Evolutionary conservation across 2,329 filamentous ascomycete species (phyloP), one percentile per base, ranked within the genome.

Genomic region (Cordyceps militaris): DNA sequence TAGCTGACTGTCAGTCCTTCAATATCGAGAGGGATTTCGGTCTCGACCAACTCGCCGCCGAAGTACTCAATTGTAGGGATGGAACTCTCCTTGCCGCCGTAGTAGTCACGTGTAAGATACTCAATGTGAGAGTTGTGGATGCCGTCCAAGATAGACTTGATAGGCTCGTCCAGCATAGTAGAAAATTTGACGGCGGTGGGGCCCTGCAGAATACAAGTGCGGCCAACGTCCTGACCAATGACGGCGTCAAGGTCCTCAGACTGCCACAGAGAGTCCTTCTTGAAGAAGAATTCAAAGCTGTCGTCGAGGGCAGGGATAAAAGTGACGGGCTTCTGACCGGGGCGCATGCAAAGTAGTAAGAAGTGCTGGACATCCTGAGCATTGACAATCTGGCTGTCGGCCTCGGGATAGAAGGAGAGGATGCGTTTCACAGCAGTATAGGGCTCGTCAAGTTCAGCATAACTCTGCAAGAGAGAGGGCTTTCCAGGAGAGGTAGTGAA

Each of bases 201-300:
- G 19, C 94, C 95, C 72, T 99, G 94, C 38, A 99, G 79, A 69
- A 99, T 97, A 77, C 92, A 97, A 46, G 92, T 96, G 69, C 95
- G 85, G 62, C 91, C 92, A 59, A 99, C 94, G 70, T 99, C 95
- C 74, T 97, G 94, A 65, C 82, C 93, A 61, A 97, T 92, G 59
- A 99, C 92, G 56, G 94, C 94, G 67, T 95, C 93, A 11, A 99
- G 80, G 68, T 99, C 94, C 74, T 99, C 94, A 1, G 94, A 97
- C 75, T 99, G 94, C 94, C 94, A 99, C 8, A 99, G 82, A 1
- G 94, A 99, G 73, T 99, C 94, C 79, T 99, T 99, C 85, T 99
- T 99, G 87, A 99, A 99, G 79, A 91, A 99, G 76, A 95, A 96
- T 71, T 99, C 94, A 64, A 99, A 99, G 70, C 93, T 96, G 62